phyloP scores from a whole-genome alignment of 192 early-diverging fungal genomes.

The Spizellomyces punctatus region DNA sequence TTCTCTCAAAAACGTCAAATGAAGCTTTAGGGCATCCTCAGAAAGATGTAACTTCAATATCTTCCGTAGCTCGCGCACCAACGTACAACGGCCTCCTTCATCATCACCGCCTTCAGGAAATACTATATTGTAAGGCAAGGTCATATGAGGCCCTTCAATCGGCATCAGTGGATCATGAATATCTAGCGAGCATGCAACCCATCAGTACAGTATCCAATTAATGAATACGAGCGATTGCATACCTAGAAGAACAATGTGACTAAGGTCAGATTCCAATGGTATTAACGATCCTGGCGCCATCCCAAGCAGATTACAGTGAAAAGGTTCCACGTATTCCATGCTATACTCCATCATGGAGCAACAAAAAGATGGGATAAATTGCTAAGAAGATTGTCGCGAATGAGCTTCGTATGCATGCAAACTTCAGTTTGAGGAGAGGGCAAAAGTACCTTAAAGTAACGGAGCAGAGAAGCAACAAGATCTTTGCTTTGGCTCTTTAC shows the following conservation, averaged over 20 bases:
- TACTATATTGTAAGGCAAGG: no score
- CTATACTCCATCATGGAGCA: neutral
- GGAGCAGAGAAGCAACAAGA: slow-evolving; percentile 8
- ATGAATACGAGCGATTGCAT: no score
- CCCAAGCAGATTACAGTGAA: slow-evolving; percentile 20
- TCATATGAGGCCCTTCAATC: no score
- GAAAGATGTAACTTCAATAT: neutral
- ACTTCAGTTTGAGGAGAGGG: no score
- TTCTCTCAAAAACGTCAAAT: slow-evolving; percentile 14
- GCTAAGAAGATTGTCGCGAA: neutral
- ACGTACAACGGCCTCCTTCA: neutral
- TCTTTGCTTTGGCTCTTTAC: neutral
- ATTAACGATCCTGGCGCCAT: neutral
- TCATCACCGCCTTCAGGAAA: neutral
- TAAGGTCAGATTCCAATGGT: no score
- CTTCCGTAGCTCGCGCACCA: neutral
- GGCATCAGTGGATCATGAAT: no score
- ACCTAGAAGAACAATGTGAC: no score
- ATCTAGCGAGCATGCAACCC: no score
- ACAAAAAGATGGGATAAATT: slow-evolving; percentile 15
- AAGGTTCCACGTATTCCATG: slow-evolving; percentile 18
- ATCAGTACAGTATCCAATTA: no score
- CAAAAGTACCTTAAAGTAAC: neutral
- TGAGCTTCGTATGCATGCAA: no score
- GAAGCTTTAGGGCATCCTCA: neutral